Base-by-base conservation (phyloP, 495 filamentous ascomycete species). In the Daldinia decipiens region DNA sequence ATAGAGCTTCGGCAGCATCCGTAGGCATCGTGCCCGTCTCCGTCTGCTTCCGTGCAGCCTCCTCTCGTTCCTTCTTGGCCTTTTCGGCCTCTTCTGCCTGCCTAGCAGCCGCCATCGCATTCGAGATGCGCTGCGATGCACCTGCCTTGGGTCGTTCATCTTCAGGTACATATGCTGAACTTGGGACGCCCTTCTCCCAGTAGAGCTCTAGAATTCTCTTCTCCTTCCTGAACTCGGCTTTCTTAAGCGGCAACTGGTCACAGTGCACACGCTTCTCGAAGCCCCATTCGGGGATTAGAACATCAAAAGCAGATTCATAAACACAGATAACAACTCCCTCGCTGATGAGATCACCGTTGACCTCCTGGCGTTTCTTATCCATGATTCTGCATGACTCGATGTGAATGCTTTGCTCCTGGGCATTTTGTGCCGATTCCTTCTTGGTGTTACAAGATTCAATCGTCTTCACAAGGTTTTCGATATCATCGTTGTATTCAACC, bases 241-340 rank as follows among this genome's bases (percentile, higher is more conserved):
- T 99, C 87, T 98, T 97, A 68, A 99, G 83, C 13, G 95, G 95
- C 70, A 99, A 86, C 83, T 98, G 95, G 77, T 99, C 95, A 77
- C 95, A 99, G 79, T 99, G 95, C 59, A 99, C 95, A 69, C 95
- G 92, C 88, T 99, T 99, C 85, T 99, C 95, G 68, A 99, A 98
- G 50, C 95, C 95, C 80, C 92, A 99, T 74, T 99, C 96, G 27
- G 95, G 96, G 77, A 99, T 98, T 66, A 99, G 87, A 60, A 99
- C 93, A 79, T 99, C 95, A 75, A 99, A 99, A 45, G 95, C 95
- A 11, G 96, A 98, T 82, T 99, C 95, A 81, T 99, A 99, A 12
- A 99, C 96, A 73, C 93, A 97, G 52, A 99, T 84, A 31, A 99
- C 94, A 74, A 99, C 94, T 58, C 95, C 96, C 77, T 98, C 96